Conservation (phyloP, 2,329 filamentous ascomycete species). For the Epichloe coenophiala region DNA sequence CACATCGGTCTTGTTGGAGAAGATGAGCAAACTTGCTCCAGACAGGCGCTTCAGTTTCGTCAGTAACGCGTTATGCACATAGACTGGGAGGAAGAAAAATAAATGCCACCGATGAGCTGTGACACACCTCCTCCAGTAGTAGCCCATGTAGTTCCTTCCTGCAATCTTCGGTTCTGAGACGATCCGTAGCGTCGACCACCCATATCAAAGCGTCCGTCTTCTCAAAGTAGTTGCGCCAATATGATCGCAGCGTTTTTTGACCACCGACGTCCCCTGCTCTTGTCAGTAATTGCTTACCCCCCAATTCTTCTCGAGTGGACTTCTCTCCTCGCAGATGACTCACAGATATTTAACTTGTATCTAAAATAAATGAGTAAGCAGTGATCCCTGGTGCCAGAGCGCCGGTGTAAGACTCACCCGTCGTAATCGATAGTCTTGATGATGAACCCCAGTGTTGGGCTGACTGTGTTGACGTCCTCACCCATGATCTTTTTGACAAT, state of each 20-base stretch:
- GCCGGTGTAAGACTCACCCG: conserved; percentile 46
- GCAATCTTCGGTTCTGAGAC: conserved; percentile 77
- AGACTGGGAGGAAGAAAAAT: not conserved
- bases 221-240: conserved; percentile 99
- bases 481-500: conserved; percentile 97
- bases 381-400: not conserved
- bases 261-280: conserved; percentile 83
- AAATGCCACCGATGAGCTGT: not conserved
- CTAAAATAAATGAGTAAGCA: conserved; percentile 19
- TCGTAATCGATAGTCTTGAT: conserved; percentile 98
- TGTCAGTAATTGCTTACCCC: conserved; percentile 6
- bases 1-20: conserved; percentile 96
- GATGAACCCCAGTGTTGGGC: conserved; percentile 92
- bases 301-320: not conserved
- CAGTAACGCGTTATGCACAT: conserved; percentile 9
- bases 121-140: conserved; percentile 72
- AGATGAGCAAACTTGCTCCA: conserved; percentile 83
- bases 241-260: conserved; percentile 92
- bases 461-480: conserved; percentile 93
- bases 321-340: conserved; percentile 16
- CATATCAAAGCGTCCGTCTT: conserved; percentile 97
- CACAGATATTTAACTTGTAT: conserved; percentile 95
- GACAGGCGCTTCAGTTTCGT: conserved; percentile 56
- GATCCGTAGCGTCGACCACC: conserved; percentile 97
- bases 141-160: conserved; percentile 73